Percentiles rank a stretch among this genome's conserved stretches.
Evolutionary conservation across 1,284 basidiomycete genomes (phyloP).

Genomic region (Schizophyllum amplum): DNA sequence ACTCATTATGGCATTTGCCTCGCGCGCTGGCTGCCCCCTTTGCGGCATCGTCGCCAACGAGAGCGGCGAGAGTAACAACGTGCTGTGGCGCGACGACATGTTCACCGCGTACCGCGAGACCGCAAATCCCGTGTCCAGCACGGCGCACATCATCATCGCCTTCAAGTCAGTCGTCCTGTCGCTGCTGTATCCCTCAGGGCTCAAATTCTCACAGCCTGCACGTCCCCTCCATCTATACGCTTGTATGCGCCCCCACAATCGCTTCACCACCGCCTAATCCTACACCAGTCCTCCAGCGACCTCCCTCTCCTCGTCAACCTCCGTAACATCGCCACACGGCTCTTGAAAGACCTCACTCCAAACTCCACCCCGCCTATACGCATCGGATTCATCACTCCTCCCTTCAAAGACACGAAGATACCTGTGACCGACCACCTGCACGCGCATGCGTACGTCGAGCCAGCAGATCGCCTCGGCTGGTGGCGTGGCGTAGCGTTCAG

Average conservation of each 20-base stretch:
- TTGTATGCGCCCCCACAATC: conserved; percentile 35
- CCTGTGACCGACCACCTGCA: conserved; percentile 72
- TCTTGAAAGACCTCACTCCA: conserved; percentile 40
- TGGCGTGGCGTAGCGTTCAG: conserved; percentile 61
- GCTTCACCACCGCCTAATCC: conserved; percentile 5
- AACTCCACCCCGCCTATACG: conserved; percentile 32
- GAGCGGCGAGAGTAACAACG: conserved; percentile 32
- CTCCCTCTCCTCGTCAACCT: conserved; percentile 60
- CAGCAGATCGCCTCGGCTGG: conserved; percentile 62
- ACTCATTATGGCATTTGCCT: conserved; percentile 40
- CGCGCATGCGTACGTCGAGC: conserved; percentile 60
- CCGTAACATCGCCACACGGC: conserved; percentile 47
- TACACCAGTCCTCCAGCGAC: conserved; percentile 58
- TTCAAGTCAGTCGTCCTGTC: conserved; percentile 54
- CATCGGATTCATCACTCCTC: conserved; percentile 69
- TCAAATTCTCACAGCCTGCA: conserved; percentile 42
- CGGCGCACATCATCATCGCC: conserved; percentile 60
- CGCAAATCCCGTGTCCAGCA: conserved; percentile 57
- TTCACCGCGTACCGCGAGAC: conserved; percentile 66
- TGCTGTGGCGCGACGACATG: conserved; percentile 68
- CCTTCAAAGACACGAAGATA: conserved; percentile 66
- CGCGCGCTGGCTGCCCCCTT: conserved; percentile 64
- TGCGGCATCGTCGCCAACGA: conserved; percentile 63
- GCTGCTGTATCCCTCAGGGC: conserved; percentile 7
- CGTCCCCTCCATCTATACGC: conserved; percentile 65